Base-by-base conservation (phyloP, 768 basidiomycete genomes). In the Leccinum truebloodii region DNA sequence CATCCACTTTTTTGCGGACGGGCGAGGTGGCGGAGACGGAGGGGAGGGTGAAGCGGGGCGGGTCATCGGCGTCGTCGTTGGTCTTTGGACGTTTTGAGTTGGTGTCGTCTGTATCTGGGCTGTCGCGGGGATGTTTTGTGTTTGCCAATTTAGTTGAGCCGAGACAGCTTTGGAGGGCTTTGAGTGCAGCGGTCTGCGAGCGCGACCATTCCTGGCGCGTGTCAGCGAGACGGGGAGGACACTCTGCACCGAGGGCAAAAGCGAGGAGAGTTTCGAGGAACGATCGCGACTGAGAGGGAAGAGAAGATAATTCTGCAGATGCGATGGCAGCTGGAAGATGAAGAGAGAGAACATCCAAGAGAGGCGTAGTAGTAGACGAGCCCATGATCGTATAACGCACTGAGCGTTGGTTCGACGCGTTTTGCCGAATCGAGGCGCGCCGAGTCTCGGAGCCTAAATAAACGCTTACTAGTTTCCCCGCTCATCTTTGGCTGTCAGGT, bases 1-100 rank as follows among this genome's bases (percentile, higher is more conserved):
- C 80, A 66, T 92, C 84, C 41, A 88, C 82, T 63, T 90, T 91
- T 76, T 89, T 90, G 55, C 91, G 86, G 55, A 92, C 72, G 12
- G 90, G 90, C 0, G 90, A 85, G 12, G 87, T 84, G n/a, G 81
- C 77, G 30, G 89, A 90, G 46, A 92, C 73, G 18, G 85, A 74
- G 44, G 88, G 84, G 1, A 92, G 75, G 2, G 86, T 83, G 73
- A 83, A 86, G 10, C 82, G 59, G 1, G 86, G 81, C 0, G 73
- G 67, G 37, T 83, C 83, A 34, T 78, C 75, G 7, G 63, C 67
- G 30, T 62, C 63, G 26, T 64, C 60, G 52, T 0, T 8, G 20
- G 65, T 70, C 57, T 75, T 69, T 49, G 55, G 64, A 54, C 66
- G 63, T 34, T 69, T 67, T 35, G 62, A 46, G 46, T 18, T 55